These are phyloP conservation scores for Hydrangea macrophylla DNA, from an alignment of 148 eudicot species.

Conservation along the genomic window DNA sequence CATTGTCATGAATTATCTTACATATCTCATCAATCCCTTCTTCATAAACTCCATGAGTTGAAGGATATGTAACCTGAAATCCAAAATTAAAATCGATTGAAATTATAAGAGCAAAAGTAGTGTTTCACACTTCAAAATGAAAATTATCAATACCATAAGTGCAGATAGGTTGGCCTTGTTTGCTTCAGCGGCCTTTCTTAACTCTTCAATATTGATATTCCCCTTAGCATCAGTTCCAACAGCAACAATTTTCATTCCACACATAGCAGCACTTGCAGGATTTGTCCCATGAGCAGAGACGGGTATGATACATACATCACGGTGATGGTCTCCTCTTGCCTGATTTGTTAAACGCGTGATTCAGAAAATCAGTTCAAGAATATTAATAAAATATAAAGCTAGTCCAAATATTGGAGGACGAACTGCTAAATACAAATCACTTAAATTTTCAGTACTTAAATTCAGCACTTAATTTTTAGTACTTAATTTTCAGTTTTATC, in stretches of 20 bases:
- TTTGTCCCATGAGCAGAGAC: constrained; percentile 98
- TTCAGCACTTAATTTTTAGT: too few species aligned
- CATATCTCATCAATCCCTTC: constrained; percentile 99
- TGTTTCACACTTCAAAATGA: not conserved
- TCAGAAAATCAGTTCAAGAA: not conserved
- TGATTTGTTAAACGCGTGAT: constrained; percentile 25
- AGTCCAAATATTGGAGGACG: too few species aligned
- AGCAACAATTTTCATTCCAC: constrained; percentile 95
- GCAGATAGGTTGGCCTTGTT: constrained; percentile 82
- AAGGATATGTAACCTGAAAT: constrained; percentile 92
- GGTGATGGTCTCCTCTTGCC: constrained; percentile 97
- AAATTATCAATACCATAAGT: constrained; percentile 62
- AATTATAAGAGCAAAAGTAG: not conserved
- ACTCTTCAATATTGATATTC: constrained; percentile 86
- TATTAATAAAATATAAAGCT: too few species aligned
- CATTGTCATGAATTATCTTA: constrained; percentile 92
- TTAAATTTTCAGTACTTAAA: too few species aligned
- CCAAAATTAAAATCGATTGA: constrained; percentile 6
- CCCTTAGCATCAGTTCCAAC: constrained; percentile 98
- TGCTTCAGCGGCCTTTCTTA: constrained; percentile 87
- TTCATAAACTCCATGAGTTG: constrained; percentile 98
- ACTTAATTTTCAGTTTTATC: too few species aligned
- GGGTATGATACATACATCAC: constrained; percentile 95
- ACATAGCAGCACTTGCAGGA: constrained; percentile 99
- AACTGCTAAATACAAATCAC: too few species aligned